Conservation (phyloP, 768 basidiomycete species). For the Rhizopogon rudus region DNA sequence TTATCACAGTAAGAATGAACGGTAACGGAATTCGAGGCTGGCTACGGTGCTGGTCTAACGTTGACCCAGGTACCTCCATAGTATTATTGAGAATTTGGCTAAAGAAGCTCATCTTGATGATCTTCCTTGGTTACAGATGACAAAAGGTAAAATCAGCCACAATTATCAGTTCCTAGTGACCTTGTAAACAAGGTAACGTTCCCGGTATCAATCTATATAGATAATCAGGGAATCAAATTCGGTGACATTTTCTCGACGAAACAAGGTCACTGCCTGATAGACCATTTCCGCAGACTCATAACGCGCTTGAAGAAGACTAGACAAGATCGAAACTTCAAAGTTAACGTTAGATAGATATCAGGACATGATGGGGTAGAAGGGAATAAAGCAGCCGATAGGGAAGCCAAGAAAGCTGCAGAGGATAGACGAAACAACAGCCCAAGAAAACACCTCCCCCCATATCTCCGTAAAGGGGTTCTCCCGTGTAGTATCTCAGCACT, state of each 20-base stretch:
- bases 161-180: too few species aligned
- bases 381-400: conserved; percentile 15
- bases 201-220: conserved; percentile 3
- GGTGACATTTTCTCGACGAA: background rate
- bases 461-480: background rate
- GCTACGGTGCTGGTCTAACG: too few species aligned
- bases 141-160: too few species aligned
- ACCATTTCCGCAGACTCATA: background rate
- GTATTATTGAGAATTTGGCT: too few species aligned
- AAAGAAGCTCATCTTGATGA: too few species aligned
- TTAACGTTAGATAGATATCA: conserved; percentile 8
- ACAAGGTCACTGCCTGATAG: conserved; percentile 1
- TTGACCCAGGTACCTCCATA: too few species aligned
- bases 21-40: too few species aligned
- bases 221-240: conserved; percentile 13
- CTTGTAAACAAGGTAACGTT: too few species aligned
- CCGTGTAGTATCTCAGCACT: conserved; percentile 4
- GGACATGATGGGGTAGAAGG: conserved; percentile 13
- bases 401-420: conserved; percentile 16
- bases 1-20: too few species aligned
- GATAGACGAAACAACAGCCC: background rate
- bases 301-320: background rate
- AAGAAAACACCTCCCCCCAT: background rate
- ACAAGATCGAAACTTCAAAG: background rate
- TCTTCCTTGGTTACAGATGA: too few species aligned